phyloP scores from a whole-genome alignment of 768 basidiomycete species.

The Thelephora aurantiotincta region DNA sequence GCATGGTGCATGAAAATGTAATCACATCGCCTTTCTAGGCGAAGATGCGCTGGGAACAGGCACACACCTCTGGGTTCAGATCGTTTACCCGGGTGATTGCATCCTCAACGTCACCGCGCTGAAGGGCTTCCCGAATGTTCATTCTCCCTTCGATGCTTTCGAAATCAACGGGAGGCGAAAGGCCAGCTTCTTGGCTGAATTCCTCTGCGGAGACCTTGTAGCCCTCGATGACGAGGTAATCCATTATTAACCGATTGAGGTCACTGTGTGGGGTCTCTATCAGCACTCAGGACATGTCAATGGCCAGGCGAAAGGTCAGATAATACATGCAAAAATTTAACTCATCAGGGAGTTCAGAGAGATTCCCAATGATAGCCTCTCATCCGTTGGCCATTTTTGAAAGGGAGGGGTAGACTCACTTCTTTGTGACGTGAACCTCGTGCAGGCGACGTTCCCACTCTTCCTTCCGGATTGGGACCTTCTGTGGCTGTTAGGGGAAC shows the following conservation, averaged over 20 bases:
- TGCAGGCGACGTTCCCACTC: slow-evolving; percentile 81
- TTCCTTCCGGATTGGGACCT: slow-evolving; percentile 50
- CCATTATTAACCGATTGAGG: slow-evolving; percentile 87
- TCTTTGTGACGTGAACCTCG: slow-evolving; percentile 73
- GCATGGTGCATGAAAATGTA: slow-evolving; percentile 99
- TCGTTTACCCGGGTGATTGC: slow-evolving; percentile 95
- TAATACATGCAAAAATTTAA: slow-evolving; percentile 66
- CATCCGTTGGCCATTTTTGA: slow-evolving; percentile 33
- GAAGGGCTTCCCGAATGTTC: slow-evolving; percentile 87
- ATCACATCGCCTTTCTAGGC: slow-evolving; percentile 42
- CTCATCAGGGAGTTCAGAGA: slow-evolving; percentile 83
- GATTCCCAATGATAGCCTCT: slow-evolving; percentile 86
- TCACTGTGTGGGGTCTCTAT: slow-evolving; percentile 42
- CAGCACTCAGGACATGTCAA: slow-evolving; percentile 9
- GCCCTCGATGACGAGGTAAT: slow-evolving; percentile 95
- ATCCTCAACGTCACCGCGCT: slow-evolving; percentile 88
- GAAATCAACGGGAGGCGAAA: slow-evolving; percentile 69
- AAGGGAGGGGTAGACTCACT: slow-evolving; percentile 45
- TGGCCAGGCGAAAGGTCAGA: slow-evolving; percentile 40
- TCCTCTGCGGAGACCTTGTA: slow-evolving; percentile 94
- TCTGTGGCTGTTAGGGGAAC: slow-evolving; percentile 23
- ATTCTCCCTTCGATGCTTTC: slow-evolving; percentile 89
- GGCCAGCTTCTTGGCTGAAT: slow-evolving; percentile 79
- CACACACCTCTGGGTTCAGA: slow-evolving; percentile 87
- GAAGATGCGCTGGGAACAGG: slow-evolving; percentile 5